Base-by-base conservation (phyloP, 805 yeast genomes). In the Zygoascus bituminiphila region DNA sequence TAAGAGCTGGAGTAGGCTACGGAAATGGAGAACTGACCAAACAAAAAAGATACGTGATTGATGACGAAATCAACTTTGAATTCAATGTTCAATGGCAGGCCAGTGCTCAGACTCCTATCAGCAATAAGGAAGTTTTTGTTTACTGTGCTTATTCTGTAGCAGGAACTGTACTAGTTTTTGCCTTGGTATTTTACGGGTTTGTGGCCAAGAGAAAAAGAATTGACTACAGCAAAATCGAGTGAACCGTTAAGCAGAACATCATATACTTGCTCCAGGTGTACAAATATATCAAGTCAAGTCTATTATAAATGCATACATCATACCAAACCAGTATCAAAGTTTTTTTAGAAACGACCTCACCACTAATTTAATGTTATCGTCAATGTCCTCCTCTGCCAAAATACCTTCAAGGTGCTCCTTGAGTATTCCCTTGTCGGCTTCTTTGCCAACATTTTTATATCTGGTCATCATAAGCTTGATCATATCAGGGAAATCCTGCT, bases 391-490 rank as follows among this genome's bases (percentile, higher is more conserved):
- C n/a, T 29, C 33, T 9, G 14, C 39, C 22, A 36, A 4, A 5
- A 36, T 12, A 12, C 22, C 39, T 17, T 36, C 39, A 5, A 36
- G 22, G 22, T 36, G 17, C 39, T 19, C 39, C 9, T 19, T 36
- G 19, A 36, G 20, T 17, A 4, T 36, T 12, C 17, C 19, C 22
- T 36, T 12, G 4, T 4, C 39, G 39, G 22, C 20, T 12, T 36
- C 39, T 8, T 36, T 36, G 3, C 22, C 22, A 2, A 20, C 50
- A 14, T 54, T 57, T 53, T 77, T 69, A 61, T 78, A 86, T 59
- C 81, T 79, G 60, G 82, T 84, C 39, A 88, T 84, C 17, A 88
- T 73, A 20, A 74, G 71, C 65, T 85, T 87, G 58, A 89, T 72
- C 45, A 69, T 64, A 44, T 74, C 79, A 17, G 84, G 78, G 58